Conservation (phyloP, 176 grass and related monocot species). For the Carex pumila region DNA sequence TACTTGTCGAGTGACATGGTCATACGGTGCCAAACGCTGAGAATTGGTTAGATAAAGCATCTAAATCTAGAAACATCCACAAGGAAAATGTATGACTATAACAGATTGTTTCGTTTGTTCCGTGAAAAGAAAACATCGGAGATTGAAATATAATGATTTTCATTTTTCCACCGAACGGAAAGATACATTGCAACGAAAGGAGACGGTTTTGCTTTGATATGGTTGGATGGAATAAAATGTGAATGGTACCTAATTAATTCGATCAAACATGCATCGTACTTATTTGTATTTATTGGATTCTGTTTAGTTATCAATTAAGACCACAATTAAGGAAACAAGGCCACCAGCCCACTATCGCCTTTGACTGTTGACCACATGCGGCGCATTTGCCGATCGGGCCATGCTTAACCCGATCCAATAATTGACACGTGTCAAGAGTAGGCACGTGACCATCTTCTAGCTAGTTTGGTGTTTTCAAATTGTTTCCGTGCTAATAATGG, state of each 20-base stretch:
- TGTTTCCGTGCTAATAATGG: not conserved
- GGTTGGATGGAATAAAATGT: not conserved
- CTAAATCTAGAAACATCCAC: not conserved
- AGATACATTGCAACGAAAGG: no score
- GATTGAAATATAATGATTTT: not conserved
- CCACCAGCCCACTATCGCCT: not conserved
- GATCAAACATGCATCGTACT: not conserved
- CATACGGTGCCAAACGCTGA: not conserved
- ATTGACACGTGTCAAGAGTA: not conserved
- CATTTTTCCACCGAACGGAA: no score
- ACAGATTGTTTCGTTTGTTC: not conserved
- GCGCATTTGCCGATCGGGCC: not conserved
- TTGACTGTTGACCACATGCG: not conserved
- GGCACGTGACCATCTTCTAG: not conserved
- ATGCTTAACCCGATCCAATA: not conserved
- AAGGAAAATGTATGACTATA: not conserved
- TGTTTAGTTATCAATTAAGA: not conserved
- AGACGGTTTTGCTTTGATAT: not conserved
- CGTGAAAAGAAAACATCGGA: not conserved
- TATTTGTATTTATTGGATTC: constrained; percentile 1
- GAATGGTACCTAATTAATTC: not conserved
- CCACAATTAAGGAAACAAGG: not conserved
- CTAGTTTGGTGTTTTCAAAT: not conserved
- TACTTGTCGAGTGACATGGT: no score
- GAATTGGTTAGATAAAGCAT: not conserved